Evolutionary conservation across 768 basidiomycete genomes (phyloP).

Genomic region (Tylopilus plumbeoviolaceoides): DNA sequence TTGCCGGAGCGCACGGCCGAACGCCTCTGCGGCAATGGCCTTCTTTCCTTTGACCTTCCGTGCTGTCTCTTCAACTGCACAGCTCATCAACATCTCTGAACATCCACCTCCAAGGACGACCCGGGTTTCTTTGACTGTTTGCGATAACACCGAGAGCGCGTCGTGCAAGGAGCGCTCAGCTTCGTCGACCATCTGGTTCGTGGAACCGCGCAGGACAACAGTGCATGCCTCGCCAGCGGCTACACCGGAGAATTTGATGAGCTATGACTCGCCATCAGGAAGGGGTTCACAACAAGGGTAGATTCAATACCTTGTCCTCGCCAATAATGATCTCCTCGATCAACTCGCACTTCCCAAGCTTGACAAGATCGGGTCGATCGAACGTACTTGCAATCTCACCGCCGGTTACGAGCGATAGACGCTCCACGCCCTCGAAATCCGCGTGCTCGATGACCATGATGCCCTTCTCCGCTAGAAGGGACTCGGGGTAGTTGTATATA

Average conservation of each 20-base stretch:
- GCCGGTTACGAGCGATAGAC: conserved; percentile 92
- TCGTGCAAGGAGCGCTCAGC: conserved; percentile 97
- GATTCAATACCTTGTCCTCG: conserved; percentile 81
- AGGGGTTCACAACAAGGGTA: not conserved
- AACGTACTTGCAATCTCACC: conserved; percentile 98
- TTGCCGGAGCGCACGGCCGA: conserved; percentile 82
- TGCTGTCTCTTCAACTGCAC: conserved; percentile 86
- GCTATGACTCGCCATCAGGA: conserved; percentile 40
- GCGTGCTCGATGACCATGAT: conserved; percentile 98
- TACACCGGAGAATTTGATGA: conserved; percentile 99
- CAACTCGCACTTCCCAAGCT: conserved; percentile 87
- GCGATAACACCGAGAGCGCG: conserved; percentile 93
- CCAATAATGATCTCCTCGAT: conserved; percentile 99
- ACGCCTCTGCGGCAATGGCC: conserved; percentile 92
- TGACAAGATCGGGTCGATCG: conserved; percentile 87
- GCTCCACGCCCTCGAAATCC: conserved; percentile 98
- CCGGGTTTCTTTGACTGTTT: conserved; percentile 96
- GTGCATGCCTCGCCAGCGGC: conserved; percentile 98
- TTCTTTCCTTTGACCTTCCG: conserved; percentile 89
- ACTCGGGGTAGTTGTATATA: conserved; percentile 99
- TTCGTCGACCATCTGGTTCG: conserved; percentile 98
- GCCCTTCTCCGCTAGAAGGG: conserved; percentile 88
- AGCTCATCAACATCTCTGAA: conserved; percentile 97
- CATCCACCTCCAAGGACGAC: conserved; percentile 95
- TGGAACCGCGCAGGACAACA: conserved; percentile 94